phyloP scores from a whole-genome alignment of 2,329 filamentous ascomycete genomes.

The Curvularia eragrostidis region DNA sequence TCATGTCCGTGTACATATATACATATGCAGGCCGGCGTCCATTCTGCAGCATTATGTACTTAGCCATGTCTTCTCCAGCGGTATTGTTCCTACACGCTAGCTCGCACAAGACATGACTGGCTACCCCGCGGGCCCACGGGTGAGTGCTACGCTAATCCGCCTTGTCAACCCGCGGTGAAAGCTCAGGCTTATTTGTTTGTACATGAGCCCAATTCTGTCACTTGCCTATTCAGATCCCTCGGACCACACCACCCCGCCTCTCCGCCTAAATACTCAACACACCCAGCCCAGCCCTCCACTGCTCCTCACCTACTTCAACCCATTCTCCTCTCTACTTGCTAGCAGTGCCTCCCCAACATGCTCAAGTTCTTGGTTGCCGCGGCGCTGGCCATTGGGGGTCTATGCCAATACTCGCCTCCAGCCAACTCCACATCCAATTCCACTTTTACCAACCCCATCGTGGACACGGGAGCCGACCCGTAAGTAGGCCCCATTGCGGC shows the following conservation, averaged over 20 bases:
- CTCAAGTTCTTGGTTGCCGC: constrained; percentile 25
- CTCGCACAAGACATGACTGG: neutral
- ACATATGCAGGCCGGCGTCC: no score
- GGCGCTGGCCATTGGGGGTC: constrained; percentile 26
- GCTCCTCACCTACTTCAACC: neutral
- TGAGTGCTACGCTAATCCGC: neutral
- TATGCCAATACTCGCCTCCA: constrained; percentile 28
- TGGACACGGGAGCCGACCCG: constrained; percentile 54
- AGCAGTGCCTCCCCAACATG: constrained; percentile 20
- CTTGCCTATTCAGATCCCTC: constrained; percentile 5
- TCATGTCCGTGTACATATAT: neutral
- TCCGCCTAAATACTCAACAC: constrained; percentile 10
- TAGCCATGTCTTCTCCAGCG: neutral
- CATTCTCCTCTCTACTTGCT: neutral
- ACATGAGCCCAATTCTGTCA: constrained; percentile 6
- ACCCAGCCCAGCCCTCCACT: neutral
- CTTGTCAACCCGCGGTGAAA: neutral
- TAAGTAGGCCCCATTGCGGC: constrained; percentile 36
- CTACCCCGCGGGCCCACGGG: neutral
- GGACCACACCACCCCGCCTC: constrained; percentile 15
- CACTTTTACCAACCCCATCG: constrained; percentile 57
- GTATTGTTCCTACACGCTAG: neutral
- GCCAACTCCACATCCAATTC: constrained; percentile 20
- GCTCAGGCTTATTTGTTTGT: neutral
- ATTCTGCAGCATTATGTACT: neutral